Conservation (phyloP, 139 green algal genomes). For the Chlamydomonas asymmetrica region DNA sequence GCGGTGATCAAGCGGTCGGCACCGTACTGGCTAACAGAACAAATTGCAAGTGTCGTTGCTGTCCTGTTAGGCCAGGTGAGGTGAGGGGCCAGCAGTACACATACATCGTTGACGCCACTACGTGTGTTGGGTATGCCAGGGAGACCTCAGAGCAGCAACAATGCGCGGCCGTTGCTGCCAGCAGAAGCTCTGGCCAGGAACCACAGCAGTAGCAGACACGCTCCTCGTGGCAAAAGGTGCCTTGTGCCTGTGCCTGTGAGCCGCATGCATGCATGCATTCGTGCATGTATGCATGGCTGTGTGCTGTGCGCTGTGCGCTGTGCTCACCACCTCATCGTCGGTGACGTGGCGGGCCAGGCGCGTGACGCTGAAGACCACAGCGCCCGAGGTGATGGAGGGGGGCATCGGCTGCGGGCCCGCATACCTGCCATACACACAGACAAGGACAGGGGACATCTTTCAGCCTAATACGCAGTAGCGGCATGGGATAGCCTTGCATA, state of each 20-base stretch:
- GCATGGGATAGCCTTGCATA: neutral
- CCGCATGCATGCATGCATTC: neutral
- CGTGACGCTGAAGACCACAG: slow-evolving; percentile 5
- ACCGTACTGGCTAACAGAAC: too few species aligned
- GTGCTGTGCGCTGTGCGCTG: too few species aligned
- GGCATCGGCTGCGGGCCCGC: slow-evolving; percentile 3
- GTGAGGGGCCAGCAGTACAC: too few species aligned
- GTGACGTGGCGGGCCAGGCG: slow-evolving; percentile 7
- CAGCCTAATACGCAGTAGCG: neutral
- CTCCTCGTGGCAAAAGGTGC: neutral
- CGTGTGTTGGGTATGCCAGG: too few species aligned
- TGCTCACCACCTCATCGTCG: slow-evolving; percentile 26
- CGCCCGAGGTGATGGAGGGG: slow-evolving; percentile 19
- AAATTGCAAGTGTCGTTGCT: too few species aligned
- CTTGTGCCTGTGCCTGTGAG: neutral
- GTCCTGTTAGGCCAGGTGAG: too few species aligned
- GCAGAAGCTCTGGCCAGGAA: neutral
- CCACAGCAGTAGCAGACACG: neutral
- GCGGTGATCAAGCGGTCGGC: too few species aligned
- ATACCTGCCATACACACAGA: neutral
- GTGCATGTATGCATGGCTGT: too few species aligned
- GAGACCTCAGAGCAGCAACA: neutral
- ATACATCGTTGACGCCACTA: too few species aligned
- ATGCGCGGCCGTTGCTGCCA: neutral
- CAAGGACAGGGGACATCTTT: neutral